phyloP scores from a whole-genome alignment of 2,329 filamentous ascomycete species.

The Alternaria brassicae region DNA sequence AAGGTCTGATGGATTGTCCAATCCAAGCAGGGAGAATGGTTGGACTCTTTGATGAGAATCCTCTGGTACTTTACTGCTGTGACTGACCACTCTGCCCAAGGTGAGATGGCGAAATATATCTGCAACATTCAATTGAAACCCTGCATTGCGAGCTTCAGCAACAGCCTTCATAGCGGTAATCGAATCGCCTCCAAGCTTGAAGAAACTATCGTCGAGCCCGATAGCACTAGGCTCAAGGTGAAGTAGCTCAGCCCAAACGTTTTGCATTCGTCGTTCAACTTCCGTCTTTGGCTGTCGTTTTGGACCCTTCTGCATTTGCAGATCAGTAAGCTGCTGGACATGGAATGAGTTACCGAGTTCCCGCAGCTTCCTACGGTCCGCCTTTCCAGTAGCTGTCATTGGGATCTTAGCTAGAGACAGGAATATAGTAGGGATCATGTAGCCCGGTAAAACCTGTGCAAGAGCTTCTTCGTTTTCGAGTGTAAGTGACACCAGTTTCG shows the following conservation, averaged over 20 bases:
- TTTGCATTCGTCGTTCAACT: not conserved
- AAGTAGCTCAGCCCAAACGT: not conserved
- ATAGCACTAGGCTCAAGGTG: not conserved
- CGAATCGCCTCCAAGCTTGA: constrained; percentile 15
- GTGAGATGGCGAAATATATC: constrained; percentile 10
- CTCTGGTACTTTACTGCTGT: no score
- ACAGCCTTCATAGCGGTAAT: not conserved
- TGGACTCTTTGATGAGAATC: no score
- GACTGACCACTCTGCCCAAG: not conserved
- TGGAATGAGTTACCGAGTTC: constrained; percentile 20
- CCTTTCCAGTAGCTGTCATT: constrained; percentile 45
- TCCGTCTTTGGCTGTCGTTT: not conserved
- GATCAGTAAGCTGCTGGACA: not conserved
- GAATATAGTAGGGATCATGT: constrained; percentile 50
- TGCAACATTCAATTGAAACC: not conserved
- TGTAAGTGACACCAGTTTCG: no score
- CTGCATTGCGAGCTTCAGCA: not conserved
- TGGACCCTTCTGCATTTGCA: not conserved
- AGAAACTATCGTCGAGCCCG: not conserved
- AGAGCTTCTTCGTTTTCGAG: not conserved
- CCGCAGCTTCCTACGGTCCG: constrained; percentile 35
- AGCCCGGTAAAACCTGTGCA: constrained; percentile 31
- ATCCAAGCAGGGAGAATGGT: not conserved
- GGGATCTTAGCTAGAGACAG: constrained; percentile 47
- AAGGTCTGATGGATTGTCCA: no score